Base-by-base conservation (phyloP, 306 rosid species). In the Quercus glauca region DNA sequence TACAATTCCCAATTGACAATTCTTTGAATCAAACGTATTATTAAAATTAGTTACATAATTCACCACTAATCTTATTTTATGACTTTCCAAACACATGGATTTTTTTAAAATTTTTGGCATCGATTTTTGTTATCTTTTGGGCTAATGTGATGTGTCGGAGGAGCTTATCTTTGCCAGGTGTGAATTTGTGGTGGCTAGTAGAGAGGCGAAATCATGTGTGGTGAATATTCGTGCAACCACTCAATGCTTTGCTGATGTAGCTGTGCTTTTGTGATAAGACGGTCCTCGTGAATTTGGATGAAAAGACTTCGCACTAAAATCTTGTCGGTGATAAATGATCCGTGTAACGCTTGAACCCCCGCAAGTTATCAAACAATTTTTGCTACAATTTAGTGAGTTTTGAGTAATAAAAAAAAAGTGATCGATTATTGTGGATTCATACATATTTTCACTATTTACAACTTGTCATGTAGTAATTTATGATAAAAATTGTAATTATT, bases 381-480 rank as follows among this genome's bases (percentile, higher is more conserved):
- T 35, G 41, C 0, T 1, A 5, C 7, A 1, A 33, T 33, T 33
- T 33, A 33, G 2, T 0, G 1, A 5, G 2, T 35, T 35, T 35
- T 35, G 41, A 35, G 8, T 6, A 1, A 1, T 35, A 35, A 35
- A 5, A 5, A 35, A 35, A 35, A 35, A 6, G 9, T 1, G 2
- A 6, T 6, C 0, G 2, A 35, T 6, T 35, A 0, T 1, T 6
- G 41, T 35, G 0, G 8, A 6, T 35, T 33, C 0, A 1, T 35
- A 1, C 2, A 1, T 6, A 35, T 1, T 0, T 6, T 6, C 2
- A 6, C 0, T 1, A 35, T 35, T 35, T 0, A 35, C 2, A 6
- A 6, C 0, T 35, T 0, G 0, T 5, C 0, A 6, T 0, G 0
- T 35, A 0, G 1, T 35, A 35, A 35, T 6, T 6, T 1, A 2